These are phyloP conservation scores for Fusarium mexicanum DNA, from an alignment of 2,329 filamentous ascomycete species.

Conservation along the genomic window DNA sequence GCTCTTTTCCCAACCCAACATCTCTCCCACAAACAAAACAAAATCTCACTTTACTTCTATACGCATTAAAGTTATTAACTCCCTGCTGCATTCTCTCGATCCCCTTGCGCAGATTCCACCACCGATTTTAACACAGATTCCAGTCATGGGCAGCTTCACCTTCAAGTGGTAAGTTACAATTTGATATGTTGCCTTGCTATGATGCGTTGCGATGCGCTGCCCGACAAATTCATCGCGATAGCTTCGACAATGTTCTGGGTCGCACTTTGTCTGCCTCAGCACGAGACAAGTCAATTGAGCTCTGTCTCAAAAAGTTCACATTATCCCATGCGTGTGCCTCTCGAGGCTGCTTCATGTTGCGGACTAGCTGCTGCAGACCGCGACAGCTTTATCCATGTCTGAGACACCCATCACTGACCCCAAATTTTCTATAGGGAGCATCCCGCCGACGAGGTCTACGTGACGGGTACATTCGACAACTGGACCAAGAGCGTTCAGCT, in stretches of 20 bases:
- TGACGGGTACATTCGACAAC: slow-evolving; percentile 94
- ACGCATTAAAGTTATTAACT: slow-evolving; percentile 28
- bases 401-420: slow-evolving; percentile 39
- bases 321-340: neutral
- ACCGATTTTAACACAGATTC: slow-evolving; percentile 32
- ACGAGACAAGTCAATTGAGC: slow-evolving; percentile 21
- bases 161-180: slow-evolving; percentile 71
- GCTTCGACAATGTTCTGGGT: neutral
- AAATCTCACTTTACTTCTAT: slow-evolving; percentile 31
- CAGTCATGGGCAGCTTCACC: slow-evolving; percentile 72
- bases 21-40: slow-evolving; percentile 36
- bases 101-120: slow-evolving; percentile 21
- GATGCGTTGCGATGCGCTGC: slow-evolving; percentile 14
- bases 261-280: slow-evolving; percentile 14
- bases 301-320: slow-evolving; percentile 14
- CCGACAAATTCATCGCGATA: slow-evolving; percentile 10
- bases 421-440: slow-evolving; percentile 72
- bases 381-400: slow-evolving; percentile 28
- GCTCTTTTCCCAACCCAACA: slow-evolving; percentile 38
- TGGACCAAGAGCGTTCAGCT: slow-evolving; percentile 90
- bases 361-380: slow-evolving; percentile 10
- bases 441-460: slow-evolving; percentile 85
- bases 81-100: slow-evolving; percentile 16
- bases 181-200: neutral
- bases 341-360: slow-evolving; percentile 14